These are phyloP conservation scores for Plantago rigida DNA, from an alignment of 305 asterid genomes.

Conservation along the genomic window DNA sequence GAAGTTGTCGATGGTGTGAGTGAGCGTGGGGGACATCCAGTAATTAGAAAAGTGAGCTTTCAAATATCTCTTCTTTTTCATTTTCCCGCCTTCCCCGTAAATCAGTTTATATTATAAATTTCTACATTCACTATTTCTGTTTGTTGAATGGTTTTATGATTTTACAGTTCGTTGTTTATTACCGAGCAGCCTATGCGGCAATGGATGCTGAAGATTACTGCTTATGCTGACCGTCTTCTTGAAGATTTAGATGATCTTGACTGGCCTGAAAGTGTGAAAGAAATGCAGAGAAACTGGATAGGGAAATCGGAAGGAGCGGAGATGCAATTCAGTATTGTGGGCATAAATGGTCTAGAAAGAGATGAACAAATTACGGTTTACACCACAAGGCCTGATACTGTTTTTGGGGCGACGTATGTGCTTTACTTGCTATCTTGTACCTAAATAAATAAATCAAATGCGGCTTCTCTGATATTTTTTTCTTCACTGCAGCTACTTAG, in stretches of 20 bases:
- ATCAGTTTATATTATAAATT: constrained; percentile 17
- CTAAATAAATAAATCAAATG: constrained; percentile 17
- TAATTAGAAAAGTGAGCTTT: constrained; percentile 64
- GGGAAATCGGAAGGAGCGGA: constrained; percentile 96
- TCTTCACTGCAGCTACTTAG: constrained; percentile 57
- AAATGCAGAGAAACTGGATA: constrained; percentile 99
- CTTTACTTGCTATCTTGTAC: constrained; percentile 18
- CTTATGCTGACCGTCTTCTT: constrained; percentile 92
- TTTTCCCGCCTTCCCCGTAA: not conserved
- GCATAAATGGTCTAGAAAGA: constrained; percentile 37
- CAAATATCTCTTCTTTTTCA: constrained; percentile 8
- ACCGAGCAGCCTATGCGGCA: constrained; percentile 99
- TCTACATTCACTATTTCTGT: constrained; percentile 40
- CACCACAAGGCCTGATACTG: constrained; percentile 90
- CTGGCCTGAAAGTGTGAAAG: constrained; percentile 97
- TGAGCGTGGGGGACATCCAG: constrained; percentile 98
- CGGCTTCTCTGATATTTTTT: constrained; percentile 25
- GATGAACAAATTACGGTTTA: constrained; percentile 56
- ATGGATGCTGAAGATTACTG: constrained; percentile 98
- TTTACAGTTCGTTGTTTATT: constrained; percentile 93
- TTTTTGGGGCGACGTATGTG: constrained; percentile 91
- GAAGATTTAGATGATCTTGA: constrained; percentile 87
- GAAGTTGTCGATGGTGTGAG: constrained; percentile 95
- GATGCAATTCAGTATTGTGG: constrained; percentile 52
- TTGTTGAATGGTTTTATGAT: constrained; percentile 68